These are phyloP conservation scores for Pyrus hybrid DNA, from an alignment of 331 rosid species.

Conservation along the genomic window DNA sequence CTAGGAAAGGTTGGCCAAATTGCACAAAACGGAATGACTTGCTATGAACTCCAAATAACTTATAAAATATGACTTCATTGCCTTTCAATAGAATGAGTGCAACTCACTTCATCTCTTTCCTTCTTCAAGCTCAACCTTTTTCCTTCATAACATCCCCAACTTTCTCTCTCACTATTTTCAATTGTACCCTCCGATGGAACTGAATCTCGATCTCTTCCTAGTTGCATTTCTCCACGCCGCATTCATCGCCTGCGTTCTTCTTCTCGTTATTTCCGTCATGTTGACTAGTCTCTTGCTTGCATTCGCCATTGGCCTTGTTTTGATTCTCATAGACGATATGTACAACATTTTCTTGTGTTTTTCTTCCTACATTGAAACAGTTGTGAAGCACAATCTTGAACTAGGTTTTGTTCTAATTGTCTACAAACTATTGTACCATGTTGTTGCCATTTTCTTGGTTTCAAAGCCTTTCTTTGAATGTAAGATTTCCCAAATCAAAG, in stretches of 20 bases:
- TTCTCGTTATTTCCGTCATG: constrained; percentile 18
- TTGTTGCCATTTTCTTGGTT: constrained; percentile 21
- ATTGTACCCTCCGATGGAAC: constrained; percentile 22
- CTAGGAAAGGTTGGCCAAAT: neutral
- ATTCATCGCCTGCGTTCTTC: constrained; percentile 39
- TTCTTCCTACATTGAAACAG: constrained; percentile 17
- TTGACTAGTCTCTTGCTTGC: constrained; percentile 25
- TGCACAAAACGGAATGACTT: neutral
- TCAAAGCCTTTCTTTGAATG: constrained; percentile 21
- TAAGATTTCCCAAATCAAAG: constrained; percentile 13
- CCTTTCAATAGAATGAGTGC: constrained; percentile 29
- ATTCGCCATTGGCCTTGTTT: constrained; percentile 30
- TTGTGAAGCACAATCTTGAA: constrained; percentile 30
- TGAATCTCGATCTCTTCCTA: constrained; percentile 51
- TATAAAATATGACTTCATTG: neutral
- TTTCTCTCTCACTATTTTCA: neutral
- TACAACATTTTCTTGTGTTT: constrained; percentile 8
- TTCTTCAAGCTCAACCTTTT: constrained; percentile 11
- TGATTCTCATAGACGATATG: constrained; percentile 33
- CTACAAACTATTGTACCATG: constrained; percentile 15
- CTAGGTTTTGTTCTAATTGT: constrained; percentile 33
- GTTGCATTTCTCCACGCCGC: constrained; percentile 52
- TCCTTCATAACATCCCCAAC: neutral
- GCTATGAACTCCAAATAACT: neutral
- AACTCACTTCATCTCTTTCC: constrained; percentile 23